Percentiles rank a stretch among this genome's conserved stretches.
Conservation (phyloP, 164 flowering plant species). For the Chimonanthus praecox region DNA sequence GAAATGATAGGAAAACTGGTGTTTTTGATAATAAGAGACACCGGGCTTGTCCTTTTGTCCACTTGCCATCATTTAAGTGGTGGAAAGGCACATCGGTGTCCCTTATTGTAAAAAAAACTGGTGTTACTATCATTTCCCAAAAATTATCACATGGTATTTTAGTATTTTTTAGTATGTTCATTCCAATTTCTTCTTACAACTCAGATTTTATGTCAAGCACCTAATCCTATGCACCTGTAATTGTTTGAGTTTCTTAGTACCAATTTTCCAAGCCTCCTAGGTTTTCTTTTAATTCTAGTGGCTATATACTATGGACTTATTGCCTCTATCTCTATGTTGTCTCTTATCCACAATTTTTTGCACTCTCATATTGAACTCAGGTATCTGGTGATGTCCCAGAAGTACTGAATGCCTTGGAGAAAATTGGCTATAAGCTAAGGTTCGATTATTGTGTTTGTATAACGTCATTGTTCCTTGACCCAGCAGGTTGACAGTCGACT, state of each 20-base stretch:
- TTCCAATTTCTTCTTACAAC: background rate
- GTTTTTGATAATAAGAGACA: too few species aligned
- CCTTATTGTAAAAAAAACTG: too few species aligned
- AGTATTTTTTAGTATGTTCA: too few species aligned
- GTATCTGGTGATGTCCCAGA: conserved; percentile 69
- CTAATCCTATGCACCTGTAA: background rate
- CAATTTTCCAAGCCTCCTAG: background rate
- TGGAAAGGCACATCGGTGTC: too few species aligned
- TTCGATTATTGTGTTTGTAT: conserved; percentile 10
- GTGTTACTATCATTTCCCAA: too few species aligned
- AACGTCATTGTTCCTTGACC: background rate
- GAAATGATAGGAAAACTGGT: too few species aligned
- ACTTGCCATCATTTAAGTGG: too few species aligned
- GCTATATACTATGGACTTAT: background rate
- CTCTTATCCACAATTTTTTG: background rate
- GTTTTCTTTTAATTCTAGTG: background rate
- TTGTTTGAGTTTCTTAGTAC: background rate
- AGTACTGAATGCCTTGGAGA: conserved; percentile 67
- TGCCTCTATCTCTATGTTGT: background rate
- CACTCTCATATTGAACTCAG: conserved; percentile 29
- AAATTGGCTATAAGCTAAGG: conserved; percentile 74
- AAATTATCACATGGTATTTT: background rate
- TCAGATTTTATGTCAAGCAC: background rate
- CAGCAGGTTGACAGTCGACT: too few species aligned
- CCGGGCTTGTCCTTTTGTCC: too few species aligned